Evolutionary conservation across 2,329 filamentous ascomycete genomes (phyloP).

Genomic region (Tolypocladium endophyticum): DNA sequence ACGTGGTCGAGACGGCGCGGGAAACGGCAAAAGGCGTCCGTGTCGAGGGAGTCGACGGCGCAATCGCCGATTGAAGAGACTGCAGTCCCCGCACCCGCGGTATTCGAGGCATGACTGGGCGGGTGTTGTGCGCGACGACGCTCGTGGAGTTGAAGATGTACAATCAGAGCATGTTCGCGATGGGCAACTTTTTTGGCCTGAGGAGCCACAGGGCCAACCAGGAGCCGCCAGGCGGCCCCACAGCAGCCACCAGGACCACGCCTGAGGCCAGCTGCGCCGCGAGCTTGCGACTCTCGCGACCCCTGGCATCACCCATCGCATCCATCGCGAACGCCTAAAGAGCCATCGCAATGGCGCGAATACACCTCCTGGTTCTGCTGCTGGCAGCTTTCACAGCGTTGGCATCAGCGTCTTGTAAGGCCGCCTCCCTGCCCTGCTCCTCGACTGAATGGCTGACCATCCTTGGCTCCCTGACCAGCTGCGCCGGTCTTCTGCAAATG

Average conservation of each 20-base stretch:
- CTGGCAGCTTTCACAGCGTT: slow-evolving; percentile 23
- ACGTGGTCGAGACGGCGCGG: slow-evolving; percentile 23
- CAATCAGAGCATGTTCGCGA: not conserved
- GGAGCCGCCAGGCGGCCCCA: slow-evolving; percentile 10
- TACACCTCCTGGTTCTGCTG: slow-evolving; percentile 24
- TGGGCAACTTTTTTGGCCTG: slow-evolving; percentile 8
- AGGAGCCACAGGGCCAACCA: slow-evolving; percentile 12
- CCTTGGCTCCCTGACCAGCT: slow-evolving; percentile 24
- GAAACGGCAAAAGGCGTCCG: slow-evolving; percentile 16
- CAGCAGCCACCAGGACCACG: not conserved
- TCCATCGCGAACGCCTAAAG: not conserved
- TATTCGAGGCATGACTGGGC: slow-evolving; percentile 30
- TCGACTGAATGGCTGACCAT: not conserved
- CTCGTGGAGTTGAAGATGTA: not conserved
- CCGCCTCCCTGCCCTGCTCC: not conserved
- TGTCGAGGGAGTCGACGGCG: slow-evolving; percentile 10
- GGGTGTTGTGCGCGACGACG: not conserved
- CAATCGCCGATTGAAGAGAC: slow-evolving; percentile 15
- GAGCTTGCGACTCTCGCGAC: not conserved
- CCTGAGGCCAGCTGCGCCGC: not conserved
- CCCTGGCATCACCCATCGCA: not conserved
- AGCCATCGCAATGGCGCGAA: slow-evolving; percentile 26
- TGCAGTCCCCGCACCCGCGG: slow-evolving; percentile 23
- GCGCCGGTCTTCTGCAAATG: slow-evolving; percentile 60
- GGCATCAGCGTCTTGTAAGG: slow-evolving; percentile 32